phyloP scores from a whole-genome alignment of 2,329 filamentous ascomycete genomes.

The Mycosphaerella sp. region DNA sequence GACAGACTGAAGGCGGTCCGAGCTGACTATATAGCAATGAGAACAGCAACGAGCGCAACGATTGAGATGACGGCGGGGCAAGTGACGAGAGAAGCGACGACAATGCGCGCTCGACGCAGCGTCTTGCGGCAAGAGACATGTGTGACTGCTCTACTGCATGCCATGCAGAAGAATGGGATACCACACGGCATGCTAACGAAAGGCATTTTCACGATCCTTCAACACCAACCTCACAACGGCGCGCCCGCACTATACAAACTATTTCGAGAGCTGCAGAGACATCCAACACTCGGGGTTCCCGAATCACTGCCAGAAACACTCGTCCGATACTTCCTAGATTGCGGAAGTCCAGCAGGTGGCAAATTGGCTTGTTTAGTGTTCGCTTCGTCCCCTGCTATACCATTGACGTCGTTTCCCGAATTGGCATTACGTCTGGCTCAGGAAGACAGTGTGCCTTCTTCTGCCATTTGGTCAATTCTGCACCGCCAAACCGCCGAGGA shows the following conservation, averaged over 20 bases:
- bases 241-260: not conserved
- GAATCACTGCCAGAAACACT: not conserved
- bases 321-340: constrained; percentile 2
- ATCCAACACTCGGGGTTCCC: constrained; percentile 5
- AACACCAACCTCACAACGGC: not conserved
- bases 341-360: not conserved
- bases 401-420: not conserved
- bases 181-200: not conserved
- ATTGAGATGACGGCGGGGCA: too few species aligned
- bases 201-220: constrained; percentile 4
- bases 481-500: constrained; percentile 16
- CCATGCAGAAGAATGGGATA: constrained; percentile 7
- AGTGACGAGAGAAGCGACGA: not conserved
- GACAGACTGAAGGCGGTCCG: not conserved
- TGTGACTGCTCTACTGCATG: constrained; percentile 6
- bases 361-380: constrained; percentile 6
- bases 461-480: constrained; percentile 24
- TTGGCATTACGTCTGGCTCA: constrained; percentile 3
- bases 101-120: not conserved
- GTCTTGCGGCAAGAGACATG: not conserved
- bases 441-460: not conserved
- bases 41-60: not conserved
- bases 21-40: not conserved
- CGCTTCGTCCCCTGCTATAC: not conserved
- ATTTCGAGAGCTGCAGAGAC: constrained; percentile 6